A percentile compares a stretch with the other conserved stretches of the same genome.
These are phyloP conservation scores for Globisporangium spinosum DNA, from an alignment of 352 stramenopile species.

Conservation along the genomic window DNA sequence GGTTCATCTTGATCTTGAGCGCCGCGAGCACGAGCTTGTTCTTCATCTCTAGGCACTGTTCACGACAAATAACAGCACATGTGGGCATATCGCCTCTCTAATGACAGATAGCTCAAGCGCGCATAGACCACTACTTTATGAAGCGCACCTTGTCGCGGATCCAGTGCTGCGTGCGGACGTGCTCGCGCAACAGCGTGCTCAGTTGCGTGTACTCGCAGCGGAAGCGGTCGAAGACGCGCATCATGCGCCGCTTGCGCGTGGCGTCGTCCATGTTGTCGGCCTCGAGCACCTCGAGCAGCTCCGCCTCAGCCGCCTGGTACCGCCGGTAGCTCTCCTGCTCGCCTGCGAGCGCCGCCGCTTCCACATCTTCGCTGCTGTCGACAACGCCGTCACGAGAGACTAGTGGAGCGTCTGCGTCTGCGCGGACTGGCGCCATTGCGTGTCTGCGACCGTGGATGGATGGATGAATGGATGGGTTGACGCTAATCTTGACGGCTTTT, in stretches of 20 bases:
- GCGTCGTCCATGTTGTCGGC: slow-evolving; percentile 42
- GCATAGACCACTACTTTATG: neutral
- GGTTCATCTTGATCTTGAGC: slow-evolving; percentile 48
- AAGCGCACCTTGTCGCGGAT: slow-evolving; percentile 52
- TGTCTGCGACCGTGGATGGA: neutral
- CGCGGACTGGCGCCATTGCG: neutral
- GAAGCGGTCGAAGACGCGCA: slow-evolving; percentile 67
- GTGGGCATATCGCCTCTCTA: neutral
- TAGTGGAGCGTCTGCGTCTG: neutral
- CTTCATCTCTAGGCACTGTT: slow-evolving; percentile 56
- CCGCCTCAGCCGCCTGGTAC: slow-evolving; percentile 44
- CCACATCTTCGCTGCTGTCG: neutral
- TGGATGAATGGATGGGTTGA: neutral
- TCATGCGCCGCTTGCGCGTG: slow-evolving; percentile 53
- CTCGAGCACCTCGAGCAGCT: slow-evolving; percentile 49
- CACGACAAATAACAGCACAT: too few relatives aligned
- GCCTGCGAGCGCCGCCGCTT: neutral
- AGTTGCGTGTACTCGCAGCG: slow-evolving; percentile 58
- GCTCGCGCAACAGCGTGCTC: slow-evolving; percentile 50
- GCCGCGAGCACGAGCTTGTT: slow-evolving; percentile 57
- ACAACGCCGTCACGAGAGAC: neutral
- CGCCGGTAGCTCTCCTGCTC: slow-evolving; percentile 30
- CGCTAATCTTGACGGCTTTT: neutral
- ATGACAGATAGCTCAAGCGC: neutral
- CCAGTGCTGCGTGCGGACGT: slow-evolving; percentile 41